These are phyloP conservation scores for Wickerhamiella hasegawae DNA, from an alignment of 805 yeast species.

Conservation along the genomic window DNA sequence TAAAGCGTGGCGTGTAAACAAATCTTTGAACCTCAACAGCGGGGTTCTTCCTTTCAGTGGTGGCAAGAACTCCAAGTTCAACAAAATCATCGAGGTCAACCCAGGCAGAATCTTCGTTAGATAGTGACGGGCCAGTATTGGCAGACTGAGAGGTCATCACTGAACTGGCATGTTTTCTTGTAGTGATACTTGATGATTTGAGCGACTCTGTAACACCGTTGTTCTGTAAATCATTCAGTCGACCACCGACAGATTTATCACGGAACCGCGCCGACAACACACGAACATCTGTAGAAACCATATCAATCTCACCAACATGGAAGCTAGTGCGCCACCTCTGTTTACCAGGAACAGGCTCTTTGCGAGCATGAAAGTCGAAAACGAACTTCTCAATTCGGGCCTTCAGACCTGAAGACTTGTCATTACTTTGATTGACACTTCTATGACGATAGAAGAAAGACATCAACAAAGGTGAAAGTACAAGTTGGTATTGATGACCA, in stretches of 20 bases:
- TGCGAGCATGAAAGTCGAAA: constrained; percentile 51
- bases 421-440: constrained; percentile 24
- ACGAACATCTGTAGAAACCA: constrained; percentile 52
- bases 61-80: constrained; percentile 36
- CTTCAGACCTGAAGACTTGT: constrained; percentile 50
- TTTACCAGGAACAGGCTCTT: constrained; percentile 24
- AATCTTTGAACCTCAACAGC: constrained; percentile 42
- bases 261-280: constrained; percentile 47
- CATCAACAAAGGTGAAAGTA: constrained; percentile 54
- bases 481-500: constrained; percentile 67
- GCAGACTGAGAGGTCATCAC: no score
- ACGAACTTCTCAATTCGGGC: constrained; percentile 37
- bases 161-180: no score
- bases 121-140: not conserved
- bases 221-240: no score
- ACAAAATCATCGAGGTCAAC: constrained; percentile 58
- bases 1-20: constrained; percentile 49
- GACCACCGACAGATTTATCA: no score
- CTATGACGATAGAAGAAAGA: constrained; percentile 49
- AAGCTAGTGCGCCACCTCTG: constrained; percentile 34
- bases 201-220: no score
- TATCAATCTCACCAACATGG: constrained; percentile 54
- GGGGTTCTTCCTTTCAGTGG: constrained; percentile 14
- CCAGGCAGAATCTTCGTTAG: constrained; percentile 32
- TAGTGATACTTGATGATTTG: no score